phyloP scores from a whole-genome alignment of 2,329 filamentous ascomycete genomes.

The Corniculantispora saksenae region DNA sequence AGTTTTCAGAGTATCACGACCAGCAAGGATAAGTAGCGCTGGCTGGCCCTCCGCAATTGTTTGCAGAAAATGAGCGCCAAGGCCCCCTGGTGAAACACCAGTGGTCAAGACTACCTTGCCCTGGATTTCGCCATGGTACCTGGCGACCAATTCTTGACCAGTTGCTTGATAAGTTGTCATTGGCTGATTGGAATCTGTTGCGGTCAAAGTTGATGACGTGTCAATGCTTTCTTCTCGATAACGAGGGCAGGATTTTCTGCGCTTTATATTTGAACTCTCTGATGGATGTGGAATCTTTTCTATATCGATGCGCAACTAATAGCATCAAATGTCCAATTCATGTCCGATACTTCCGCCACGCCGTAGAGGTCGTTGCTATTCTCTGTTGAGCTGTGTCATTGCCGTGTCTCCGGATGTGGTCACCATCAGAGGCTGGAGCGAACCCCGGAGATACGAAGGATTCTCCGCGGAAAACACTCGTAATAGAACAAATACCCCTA shows the following conservation, averaged over 20 bases:
- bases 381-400: not conserved
- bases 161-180: not conserved
- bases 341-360: not conserved
- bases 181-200: not conserved
- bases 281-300: not conserved
- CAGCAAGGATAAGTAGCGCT: slow-evolving; percentile 40
- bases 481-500: not conserved
- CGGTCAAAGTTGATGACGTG: not conserved
- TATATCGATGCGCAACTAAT: not conserved
- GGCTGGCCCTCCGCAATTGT: slow-evolving; percentile 38
- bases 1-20: slow-evolving; percentile 40
- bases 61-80: slow-evolving; percentile 34
- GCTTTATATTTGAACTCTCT: not conserved
- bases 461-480: not conserved
- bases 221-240: not conserved
- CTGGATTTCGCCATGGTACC: slow-evolving; percentile 23
- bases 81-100: slow-evolving; percentile 34
- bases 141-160: not conserved
- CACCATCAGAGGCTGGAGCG: not conserved
- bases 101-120: slow-evolving; percentile 38
- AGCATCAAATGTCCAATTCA: not conserved
- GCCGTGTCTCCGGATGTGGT: not conserved
- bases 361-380: not conserved
- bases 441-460: not conserved
- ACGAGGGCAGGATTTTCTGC: not conserved